phyloP scores from a whole-genome alignment of 129 eudicot species.

The Helichrysum umbraculigerum region DNA sequence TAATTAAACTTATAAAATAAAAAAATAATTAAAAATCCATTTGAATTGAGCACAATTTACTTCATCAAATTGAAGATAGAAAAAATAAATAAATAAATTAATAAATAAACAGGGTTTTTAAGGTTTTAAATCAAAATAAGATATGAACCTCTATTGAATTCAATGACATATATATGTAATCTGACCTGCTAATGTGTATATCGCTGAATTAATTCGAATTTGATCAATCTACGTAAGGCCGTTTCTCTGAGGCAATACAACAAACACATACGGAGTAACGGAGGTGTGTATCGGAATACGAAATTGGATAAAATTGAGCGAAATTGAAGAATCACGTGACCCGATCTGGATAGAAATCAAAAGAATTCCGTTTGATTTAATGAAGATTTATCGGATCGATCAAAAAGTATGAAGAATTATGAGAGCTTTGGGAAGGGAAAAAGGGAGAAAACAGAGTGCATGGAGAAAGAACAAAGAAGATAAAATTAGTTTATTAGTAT shows the following conservation, averaged over 20 bases:
- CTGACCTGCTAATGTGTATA: slow-evolving; percentile 13
- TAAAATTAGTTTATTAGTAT: neutral
- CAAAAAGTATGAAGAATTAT: slow-evolving; percentile 1
- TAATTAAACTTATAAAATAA: neutral
- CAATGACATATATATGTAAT: neutral
- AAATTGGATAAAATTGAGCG: neutral
- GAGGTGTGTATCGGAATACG: neutral
- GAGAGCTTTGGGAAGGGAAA: neutral
- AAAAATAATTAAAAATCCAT: slow-evolving; percentile 6
- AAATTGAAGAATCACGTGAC: neutral
- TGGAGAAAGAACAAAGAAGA: neutral
- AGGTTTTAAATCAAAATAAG: neutral
- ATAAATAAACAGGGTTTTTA: neutral
- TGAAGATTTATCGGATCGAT: neutral
- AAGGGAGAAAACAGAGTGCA: neutral
- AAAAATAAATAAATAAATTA: too few species aligned
- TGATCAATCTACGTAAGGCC: neutral
- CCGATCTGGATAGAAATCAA: neutral
- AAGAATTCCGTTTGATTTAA: neutral
- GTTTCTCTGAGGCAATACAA: neutral
- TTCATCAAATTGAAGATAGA: neutral
- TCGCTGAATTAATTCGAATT: neutral
- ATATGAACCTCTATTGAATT: slow-evolving; percentile 16
- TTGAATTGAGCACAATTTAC: slow-evolving; percentile 4
- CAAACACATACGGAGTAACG: slow-evolving; percentile 19